Percentiles rank a stretch among this genome's conserved stretches.
These are phyloP conservation scores for Evernia prunastri DNA, from an alignment of 495 filamentous ascomycete genomes.

Conservation along the genomic window DNA sequence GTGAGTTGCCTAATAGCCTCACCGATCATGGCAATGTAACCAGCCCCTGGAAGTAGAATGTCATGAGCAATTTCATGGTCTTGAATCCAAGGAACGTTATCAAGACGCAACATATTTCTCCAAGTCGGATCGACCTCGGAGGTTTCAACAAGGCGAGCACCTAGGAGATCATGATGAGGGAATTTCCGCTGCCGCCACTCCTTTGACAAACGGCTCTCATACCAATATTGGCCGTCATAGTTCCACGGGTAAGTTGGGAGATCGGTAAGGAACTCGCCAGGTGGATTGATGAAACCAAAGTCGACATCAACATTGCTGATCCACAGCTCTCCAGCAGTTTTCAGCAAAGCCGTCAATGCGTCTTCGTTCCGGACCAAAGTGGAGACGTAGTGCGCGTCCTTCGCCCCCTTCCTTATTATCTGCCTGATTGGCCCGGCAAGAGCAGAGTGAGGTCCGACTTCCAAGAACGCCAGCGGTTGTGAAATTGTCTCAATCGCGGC, in stretches of 20 bases:
- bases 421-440: constrained; percentile 55
- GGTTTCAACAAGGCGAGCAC: constrained; percentile 24
- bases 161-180: constrained; percentile 35
- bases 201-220: constrained; percentile 29
- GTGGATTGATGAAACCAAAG: background rate
- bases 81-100: constrained; percentile 21
- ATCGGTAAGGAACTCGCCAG: constrained; percentile 19
- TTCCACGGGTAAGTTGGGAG: constrained; percentile 39
- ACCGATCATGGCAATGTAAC: constrained; percentile 42
- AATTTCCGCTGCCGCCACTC: constrained; percentile 31
- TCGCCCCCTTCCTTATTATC: constrained; percentile 25
- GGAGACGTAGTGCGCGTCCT: constrained; percentile 4
- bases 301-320: constrained; percentile 9
- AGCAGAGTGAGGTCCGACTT: constrained; percentile 57
- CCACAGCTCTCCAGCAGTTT: constrained; percentile 10
- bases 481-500: background rate
- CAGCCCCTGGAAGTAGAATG: constrained; percentile 44
- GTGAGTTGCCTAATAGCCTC: constrained; percentile 43
- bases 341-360: constrained; percentile 11
- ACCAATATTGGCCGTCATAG: constrained; percentile 30
- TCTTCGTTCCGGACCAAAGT: constrained; percentile 10
- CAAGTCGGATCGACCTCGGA: constrained; percentile 32
- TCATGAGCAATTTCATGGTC: constrained; percentile 32
- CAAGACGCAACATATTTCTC: constrained; percentile 34
- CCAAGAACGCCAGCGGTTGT: constrained; percentile 31